Percentiles rank a stretch among this genome's conserved stretches.
Evolutionary conservation across 2,329 filamentous ascomycete species (phyloP).

Genomic region (Lachnellula suecica): DNA sequence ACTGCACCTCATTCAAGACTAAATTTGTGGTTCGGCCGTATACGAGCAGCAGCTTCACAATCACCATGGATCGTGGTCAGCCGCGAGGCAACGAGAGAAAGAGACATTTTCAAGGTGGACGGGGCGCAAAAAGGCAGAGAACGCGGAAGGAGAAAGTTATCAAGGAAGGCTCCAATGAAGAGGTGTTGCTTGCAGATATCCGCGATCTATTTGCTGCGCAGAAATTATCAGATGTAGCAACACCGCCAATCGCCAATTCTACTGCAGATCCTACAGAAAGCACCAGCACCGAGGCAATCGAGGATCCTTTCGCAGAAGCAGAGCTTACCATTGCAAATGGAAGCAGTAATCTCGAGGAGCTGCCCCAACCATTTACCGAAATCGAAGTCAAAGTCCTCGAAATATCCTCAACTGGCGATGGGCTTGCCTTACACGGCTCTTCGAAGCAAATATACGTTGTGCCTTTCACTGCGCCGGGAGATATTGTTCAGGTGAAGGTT

Average conservation of each 20-base stretch:
- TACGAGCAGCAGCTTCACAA: not conserved
- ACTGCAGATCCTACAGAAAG: conserved; percentile 22
- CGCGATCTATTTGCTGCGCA: conserved; percentile 46
- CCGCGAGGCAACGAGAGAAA: conserved; percentile 20
- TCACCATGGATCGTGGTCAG: conserved; percentile 11
- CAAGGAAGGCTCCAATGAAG: conserved; percentile 62
- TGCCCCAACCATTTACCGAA: conserved; percentile 70
- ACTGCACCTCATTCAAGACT: not conserved
- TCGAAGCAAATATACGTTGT: conserved; percentile 75
- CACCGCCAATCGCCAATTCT: conserved; percentile 18
- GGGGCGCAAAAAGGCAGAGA: conserved; percentile 47
- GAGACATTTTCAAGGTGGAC: conserved; percentile 30
- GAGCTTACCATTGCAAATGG: conserved; percentile 17
- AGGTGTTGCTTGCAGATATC: conserved; percentile 66
- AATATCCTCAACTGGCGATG: conserved; percentile 90
- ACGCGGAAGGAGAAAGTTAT: conserved; percentile 53
- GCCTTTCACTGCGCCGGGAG: conserved; percentile 85
- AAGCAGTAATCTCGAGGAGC: conserved; percentile 21
- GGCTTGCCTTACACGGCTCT: conserved; percentile 70
- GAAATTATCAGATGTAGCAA: conserved; percentile 35
- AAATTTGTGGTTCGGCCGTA: no score
- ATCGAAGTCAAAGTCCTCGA: conserved; percentile 79
- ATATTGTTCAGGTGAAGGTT: conserved; percentile 75
- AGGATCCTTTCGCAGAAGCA: not conserved
- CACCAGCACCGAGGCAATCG: not conserved